Conservation (phyloP, 106 monocot genomes). For the Xerophyta viscosa region DNA sequence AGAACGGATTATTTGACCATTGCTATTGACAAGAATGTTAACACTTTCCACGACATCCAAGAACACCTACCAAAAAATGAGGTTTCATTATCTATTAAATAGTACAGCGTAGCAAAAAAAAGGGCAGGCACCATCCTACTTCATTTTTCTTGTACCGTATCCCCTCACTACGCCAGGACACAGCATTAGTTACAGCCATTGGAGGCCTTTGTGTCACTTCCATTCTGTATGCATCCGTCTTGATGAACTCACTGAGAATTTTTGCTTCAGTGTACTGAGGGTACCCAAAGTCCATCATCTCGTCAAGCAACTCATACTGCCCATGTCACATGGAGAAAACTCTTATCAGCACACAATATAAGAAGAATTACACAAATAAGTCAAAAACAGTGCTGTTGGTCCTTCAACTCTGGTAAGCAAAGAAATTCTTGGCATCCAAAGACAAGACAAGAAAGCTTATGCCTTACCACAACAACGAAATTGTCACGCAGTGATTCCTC, state of each 20-base stretch:
- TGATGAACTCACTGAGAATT: conserved; percentile 92
- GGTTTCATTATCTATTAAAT: background rate
- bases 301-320: conserved; percentile 94
- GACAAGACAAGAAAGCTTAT: background rate
- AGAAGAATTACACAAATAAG: too few species aligned
- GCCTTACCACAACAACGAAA: conserved; percentile 90
- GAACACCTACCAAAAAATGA: conserved; percentile 56
- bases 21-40: conserved; percentile 97
- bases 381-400: too few species aligned
- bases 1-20: conserved; percentile 96
- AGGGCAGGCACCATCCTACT: conserved; percentile 29
- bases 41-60: conserved; percentile 99
- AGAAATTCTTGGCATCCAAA: too few species aligned
- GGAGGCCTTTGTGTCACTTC: conserved; percentile 92
- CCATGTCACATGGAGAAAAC: background rate
- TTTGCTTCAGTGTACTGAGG: conserved; percentile 96
- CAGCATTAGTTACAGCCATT: conserved; percentile 97
- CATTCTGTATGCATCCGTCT: conserved; percentile 97
- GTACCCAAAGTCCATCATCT: conserved; percentile 98
- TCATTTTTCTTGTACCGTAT: conserved; percentile 98
- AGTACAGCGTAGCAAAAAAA: background rate
- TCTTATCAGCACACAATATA: too few species aligned
- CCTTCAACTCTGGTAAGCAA: too few species aligned
- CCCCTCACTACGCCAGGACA: conserved; percentile 97
- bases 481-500: conserved; percentile 96